Evolutionary conservation across 768 basidiomycete genomes (phyloP).

Genomic region (Tubosaeta sp.): DNA sequence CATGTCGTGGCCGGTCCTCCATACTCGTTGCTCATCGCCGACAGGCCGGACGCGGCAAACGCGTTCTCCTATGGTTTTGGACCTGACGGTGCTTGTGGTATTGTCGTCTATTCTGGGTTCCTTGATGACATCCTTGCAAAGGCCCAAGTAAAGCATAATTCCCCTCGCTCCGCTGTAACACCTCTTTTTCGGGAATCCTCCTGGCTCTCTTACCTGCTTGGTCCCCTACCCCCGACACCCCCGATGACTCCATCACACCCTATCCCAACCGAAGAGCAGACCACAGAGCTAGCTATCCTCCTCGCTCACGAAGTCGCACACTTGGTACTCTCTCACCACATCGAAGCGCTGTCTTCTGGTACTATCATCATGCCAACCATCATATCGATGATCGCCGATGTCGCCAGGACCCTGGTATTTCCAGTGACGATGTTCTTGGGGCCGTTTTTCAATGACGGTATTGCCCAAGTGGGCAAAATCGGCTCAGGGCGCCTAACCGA

Average conservation of each 20-base stretch:
- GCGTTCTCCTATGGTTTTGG: constrained; percentile 97
- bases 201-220: constrained; percentile 48
- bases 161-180: constrained; percentile 22
- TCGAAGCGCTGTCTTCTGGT: constrained; percentile 84
- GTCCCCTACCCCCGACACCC: constrained; percentile 37
- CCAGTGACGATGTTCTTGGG: constrained; percentile 90
- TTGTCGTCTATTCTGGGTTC: constrained; percentile 94
- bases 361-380: constrained; percentile 80
- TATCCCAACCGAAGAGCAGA: constrained; percentile 74
- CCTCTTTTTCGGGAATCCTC: constrained; percentile 29
- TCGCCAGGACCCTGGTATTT: constrained; percentile 75
- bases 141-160: constrained; percentile 17
- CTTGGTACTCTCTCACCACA: constrained; percentile 83
- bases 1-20: constrained; percentile 75
- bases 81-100: constrained; percentile 84
- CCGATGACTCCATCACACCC: constrained; percentile 37
- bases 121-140: constrained; percentile 76
- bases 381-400: constrained; percentile 70
- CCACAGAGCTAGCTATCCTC: constrained; percentile 82
- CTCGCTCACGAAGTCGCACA: constrained; percentile 94
- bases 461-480: constrained; percentile 74
- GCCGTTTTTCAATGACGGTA: constrained; percentile 92
- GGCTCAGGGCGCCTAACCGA: constrained; percentile 73
- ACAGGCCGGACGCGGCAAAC: constrained; percentile 78
- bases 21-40: constrained; percentile 86